Evolutionary conservation across 805 yeast species (phyloP), one percentile per base, ranked within the genome.

Genomic region (Yamadazyma akitaensis): DNA sequence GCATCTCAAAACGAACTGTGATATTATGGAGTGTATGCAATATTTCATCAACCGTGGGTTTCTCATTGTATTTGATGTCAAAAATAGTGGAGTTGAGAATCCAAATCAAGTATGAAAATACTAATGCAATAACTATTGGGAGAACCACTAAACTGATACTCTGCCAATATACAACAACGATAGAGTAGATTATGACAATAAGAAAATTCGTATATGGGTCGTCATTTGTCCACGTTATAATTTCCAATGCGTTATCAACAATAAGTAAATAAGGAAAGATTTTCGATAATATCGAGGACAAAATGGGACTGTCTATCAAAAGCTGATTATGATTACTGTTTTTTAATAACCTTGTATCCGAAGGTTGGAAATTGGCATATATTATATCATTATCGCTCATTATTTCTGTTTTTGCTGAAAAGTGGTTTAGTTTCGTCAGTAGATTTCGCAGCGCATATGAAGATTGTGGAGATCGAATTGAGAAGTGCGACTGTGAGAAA

Each of bases 221-320:
- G 4, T 68, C 74, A 48, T 77, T 76, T 1, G 84, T 78, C 84
- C 84, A 79, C 1, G 83, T 77, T 17, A 77, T 49, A 12, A 75
- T 58, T 33, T 75, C 75, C 14, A 79, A 57, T 6, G 70, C 46
- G 36, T 67, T 61, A 55, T 79, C 82, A 5, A 73, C 56, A 18
- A 78, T 53, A 13, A 76, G 55, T 28, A 79, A 60, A 47, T 72
- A 63, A 1, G 84, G 83, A 50, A 75, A 77, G 26, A 73, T 66
- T 36, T 72, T 64, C 32, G 76, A 67, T 25, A 79, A 63, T 1
- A 79, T 74, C 8, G 76, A 62, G 7, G 78, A 65, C n/a, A 79
- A 56, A 5, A 67, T 53, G 2, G 81, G 81, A n/a, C 59, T 65
- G 19, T 70, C 75, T n/a, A 60, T 58, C n/a, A 72, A 53, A n/a